Base-by-base conservation (phyloP, 2,329 filamentous ascomycete species). In the Ilyonectria destructans region DNA sequence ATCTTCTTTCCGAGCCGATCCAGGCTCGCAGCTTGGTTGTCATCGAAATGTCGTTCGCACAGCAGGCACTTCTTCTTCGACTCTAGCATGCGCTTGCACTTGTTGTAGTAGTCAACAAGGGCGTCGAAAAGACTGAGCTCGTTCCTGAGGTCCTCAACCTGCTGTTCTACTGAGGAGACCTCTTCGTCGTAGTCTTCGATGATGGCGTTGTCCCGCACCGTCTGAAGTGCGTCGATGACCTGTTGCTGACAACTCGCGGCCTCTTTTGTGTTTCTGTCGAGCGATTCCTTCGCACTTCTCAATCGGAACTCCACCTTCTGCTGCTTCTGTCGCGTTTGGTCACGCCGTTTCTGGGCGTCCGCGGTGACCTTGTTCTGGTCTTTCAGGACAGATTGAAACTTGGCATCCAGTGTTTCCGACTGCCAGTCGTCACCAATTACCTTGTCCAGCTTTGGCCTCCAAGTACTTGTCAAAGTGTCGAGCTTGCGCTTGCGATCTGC, bases 301-400 rank as follows among this genome's bases (percentile, higher is more conserved):
- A 97, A 83, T 75, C 90, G 91, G 79, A 90, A 94, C 69, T 95
- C 92, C 12, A 94, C 82, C 71, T 95, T 92, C 75, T 94, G 92
- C 33, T 96, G 86, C 74, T 95, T 92, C 71, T 93, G 89, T 71
- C 88, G 89, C 2, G 89, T 86, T 45, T 88, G 87, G 67, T 97
- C 94, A 57, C 94, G 90, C 66, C 90, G 87, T 55, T 88, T 89
- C 77, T 93, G 90, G 6, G 90, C 90, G 43, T 93, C 90, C 13
- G 86, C 85, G 33, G 94, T 85, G 26, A 86, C 80, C 40, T 85
- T 84, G 26, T 81, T 85, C 74, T 91, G 92, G 43, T 86, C 82
- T 54, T 89, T 85, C 9, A 94, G 75, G 3, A 87, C 85, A 2
- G 84, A 81, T 72, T 96, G 90, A 71, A 93, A 97, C 26, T 91